phyloP scores from a whole-genome alignment of 805 yeast genomes.

The Tetrapisispora iriomotensis region DNA sequence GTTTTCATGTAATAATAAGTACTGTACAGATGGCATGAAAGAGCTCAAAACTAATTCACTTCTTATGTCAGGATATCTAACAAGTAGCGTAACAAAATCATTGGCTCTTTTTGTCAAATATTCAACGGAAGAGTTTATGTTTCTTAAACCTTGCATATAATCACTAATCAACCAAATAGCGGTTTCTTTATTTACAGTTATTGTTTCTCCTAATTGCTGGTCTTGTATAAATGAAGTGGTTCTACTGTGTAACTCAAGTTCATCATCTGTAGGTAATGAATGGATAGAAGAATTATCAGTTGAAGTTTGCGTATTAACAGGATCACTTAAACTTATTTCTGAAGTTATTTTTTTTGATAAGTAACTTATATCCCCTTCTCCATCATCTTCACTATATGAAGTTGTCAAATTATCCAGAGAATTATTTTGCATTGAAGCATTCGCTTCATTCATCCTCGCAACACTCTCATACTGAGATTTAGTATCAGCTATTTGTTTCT shows the following conservation, averaged over 20 bases:
- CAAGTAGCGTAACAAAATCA: slow-evolving; percentile 48
- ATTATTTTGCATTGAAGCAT: background rate
- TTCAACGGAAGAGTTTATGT: slow-evolving; percentile 16
- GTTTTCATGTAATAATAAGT: slow-evolving; percentile 45
- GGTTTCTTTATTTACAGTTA: slow-evolving; percentile 14
- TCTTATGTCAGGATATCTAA: slow-evolving; percentile 48
- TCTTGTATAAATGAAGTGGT: background rate
- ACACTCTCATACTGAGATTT: slow-evolving; percentile 18
- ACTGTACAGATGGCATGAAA: slow-evolving; percentile 48
- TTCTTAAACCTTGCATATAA: slow-evolving; percentile 28
- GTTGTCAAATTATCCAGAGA: background rate
- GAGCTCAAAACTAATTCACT: slow-evolving; percentile 53
- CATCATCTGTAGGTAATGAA: background rate
- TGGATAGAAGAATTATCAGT: background rate
- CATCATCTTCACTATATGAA: slow-evolving; percentile 1
- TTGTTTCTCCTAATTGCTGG: background rate
- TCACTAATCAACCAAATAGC: slow-evolving; percentile 31
- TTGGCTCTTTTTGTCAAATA: slow-evolving; percentile 47
- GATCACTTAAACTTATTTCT: background rate
- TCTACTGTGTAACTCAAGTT: background rate
- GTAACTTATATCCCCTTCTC: background rate
- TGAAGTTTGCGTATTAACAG: background rate
- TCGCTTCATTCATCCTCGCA: slow-evolving; percentile 4
- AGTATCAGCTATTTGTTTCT: slow-evolving; percentile 17
- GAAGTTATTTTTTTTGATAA: background rate